Evolutionary conservation across 345 rosid species (phyloP), one percentile per base, ranked within the genome.

Genomic region (Eucalyptus melliodora): DNA sequence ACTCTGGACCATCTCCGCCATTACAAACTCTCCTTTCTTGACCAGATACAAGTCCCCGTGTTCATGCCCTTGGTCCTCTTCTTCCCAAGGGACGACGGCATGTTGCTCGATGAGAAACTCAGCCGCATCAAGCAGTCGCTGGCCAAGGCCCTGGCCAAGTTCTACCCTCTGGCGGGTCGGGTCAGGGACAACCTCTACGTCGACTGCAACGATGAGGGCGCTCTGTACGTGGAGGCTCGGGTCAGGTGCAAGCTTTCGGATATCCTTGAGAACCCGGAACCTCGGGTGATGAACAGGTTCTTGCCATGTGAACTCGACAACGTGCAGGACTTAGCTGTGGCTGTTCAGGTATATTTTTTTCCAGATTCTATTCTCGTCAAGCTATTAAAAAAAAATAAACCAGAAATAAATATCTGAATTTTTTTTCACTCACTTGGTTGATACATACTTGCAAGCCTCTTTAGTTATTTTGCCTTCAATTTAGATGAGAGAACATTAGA

Each of bases 161-260:
- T 87, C 82, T 91, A 93, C 69, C 94, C 94, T 7, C 51, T 93
- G 3, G 94, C 93, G 1, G 94, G 94, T 7, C 90, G 92, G 59
- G 89, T 93, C n/a, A 90, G 86, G 60, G 93, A 89, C 83, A 89
- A 91, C 65, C n/a, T 86, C 62, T 89, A 53, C 87, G 40, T 89
- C 62, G 92, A 91, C 40, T 91, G 94, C 86, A 91, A 90, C 49
- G 94, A 91, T 47, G 90, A 90, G n/a, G 93, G 91, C 31, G 91
- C 47, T 26, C 88, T 65, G 30, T 93, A 85, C 26, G 89, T 89
- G 42, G 93, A 91, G 89, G 92, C 94, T 9, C 89, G 89, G 69
- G 89, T 89, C n/a, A 44, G 31, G 50, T 91, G 92, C 80, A 9
- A 53, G 24, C 88, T 91, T 14, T 86, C 31, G 17, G 89, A 91